Base-by-base conservation (phyloP, 495 filamentous ascomycete genomes). In the Aspergillus funiculosus region DNA sequence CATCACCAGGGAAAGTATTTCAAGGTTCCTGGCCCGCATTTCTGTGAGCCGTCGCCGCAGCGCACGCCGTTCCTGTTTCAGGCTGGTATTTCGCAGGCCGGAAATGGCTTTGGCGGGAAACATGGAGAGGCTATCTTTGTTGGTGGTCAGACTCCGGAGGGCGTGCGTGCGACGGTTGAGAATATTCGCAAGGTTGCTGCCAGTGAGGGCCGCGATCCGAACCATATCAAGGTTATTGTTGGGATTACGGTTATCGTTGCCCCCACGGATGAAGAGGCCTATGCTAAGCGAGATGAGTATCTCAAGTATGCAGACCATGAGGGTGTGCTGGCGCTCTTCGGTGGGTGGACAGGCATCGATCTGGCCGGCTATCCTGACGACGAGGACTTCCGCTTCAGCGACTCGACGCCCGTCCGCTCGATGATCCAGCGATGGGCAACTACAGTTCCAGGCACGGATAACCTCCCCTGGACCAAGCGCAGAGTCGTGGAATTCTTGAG, bases 1-100 rank as follows among this genome's bases (percentile, higher is more conserved):
- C 74, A 84, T 54, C 82, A 86, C 63, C 51, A 66, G 17, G 82
- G 83, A 3, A 78, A 80, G 50, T 83, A 77, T 64, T 85, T 82
- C 65, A 60, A 60, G 1, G 78, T 86, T 0, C 80, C 80, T 0
- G 82, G 81, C 0, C 80, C 79, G 29, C 78, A 83, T 57, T 77
- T 84, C 51, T 77, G 73, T 26, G 75, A 82, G 51, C 82, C 82
- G 1, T 76, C 71, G 45, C 78, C 77, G 9, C 82, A 86, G 58
- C 67, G 81, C 3, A 83, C 81, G n/a, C 82, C 82, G 6, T 66
- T 86, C 25, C 46, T 85, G 4, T 57, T 83, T 13, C 81, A 85
- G 56, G 82, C 82, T 10, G 81, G 80, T 1, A 79, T 78, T 0
- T 82, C 78, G 4, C 63, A 66, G 14, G 74, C 80, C 0, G 81